A percentile compares a stretch with the other conserved stretches of the same genome.
phyloP scores from a whole-genome alignment of 176 grass and related monocot species.

The Hyparrhenia diplandra region DNA sequence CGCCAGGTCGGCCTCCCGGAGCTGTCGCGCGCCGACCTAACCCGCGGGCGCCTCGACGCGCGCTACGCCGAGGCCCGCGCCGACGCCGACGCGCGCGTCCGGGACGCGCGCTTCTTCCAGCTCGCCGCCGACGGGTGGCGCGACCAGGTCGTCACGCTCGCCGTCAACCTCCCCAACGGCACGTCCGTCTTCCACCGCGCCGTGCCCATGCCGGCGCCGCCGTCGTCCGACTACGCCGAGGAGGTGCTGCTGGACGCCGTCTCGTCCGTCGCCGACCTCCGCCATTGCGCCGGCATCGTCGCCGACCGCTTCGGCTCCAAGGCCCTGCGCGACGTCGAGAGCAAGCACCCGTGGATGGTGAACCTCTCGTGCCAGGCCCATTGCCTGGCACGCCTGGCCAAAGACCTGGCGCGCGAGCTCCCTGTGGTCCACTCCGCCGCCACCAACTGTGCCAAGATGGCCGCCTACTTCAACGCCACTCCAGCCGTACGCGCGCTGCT shows the following conservation, averaged over 20 bases:
- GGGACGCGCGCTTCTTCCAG: slow-evolving; percentile 87
- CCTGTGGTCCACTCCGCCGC: slow-evolving; percentile 52
- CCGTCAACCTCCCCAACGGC: slow-evolving; percentile 74
- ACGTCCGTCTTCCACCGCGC: slow-evolving; percentile 62
- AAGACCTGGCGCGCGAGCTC: slow-evolving; percentile 59
- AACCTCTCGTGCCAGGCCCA: slow-evolving; percentile 72
- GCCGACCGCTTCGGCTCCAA: slow-evolving; percentile 72
- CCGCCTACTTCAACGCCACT: slow-evolving; percentile 59
- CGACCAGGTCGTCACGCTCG: slow-evolving; percentile 43
- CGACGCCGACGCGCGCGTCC: slow-evolving; percentile 52
- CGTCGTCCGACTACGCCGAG: slow-evolving; percentile 46
- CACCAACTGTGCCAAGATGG: slow-evolving; percentile 53
- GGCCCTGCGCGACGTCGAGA: slow-evolving; percentile 62
- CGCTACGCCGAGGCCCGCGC: slow-evolving; percentile 51
- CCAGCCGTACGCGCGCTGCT: slow-evolving; percentile 48
- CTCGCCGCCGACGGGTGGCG: slow-evolving; percentile 65
- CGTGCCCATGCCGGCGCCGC: slow-evolving; percentile 34
- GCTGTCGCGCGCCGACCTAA: slow-evolving; percentile 30
- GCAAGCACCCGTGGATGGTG: slow-evolving; percentile 75
- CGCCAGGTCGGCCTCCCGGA: slow-evolving; percentile 60
- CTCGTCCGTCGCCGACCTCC: slow-evolving; percentile 36
- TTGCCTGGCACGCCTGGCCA: slow-evolving; percentile 34
- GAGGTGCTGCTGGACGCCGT: slow-evolving; percentile 58
- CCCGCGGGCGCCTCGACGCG: slow-evolving; percentile 39
- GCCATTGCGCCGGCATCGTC: slow-evolving; percentile 71